A percentile compares a stretch with the other conserved stretches of the same genome.
Evolutionary conservation across 345 rosid genomes (phyloP).

Genomic region (Camelina hispida): DNA sequence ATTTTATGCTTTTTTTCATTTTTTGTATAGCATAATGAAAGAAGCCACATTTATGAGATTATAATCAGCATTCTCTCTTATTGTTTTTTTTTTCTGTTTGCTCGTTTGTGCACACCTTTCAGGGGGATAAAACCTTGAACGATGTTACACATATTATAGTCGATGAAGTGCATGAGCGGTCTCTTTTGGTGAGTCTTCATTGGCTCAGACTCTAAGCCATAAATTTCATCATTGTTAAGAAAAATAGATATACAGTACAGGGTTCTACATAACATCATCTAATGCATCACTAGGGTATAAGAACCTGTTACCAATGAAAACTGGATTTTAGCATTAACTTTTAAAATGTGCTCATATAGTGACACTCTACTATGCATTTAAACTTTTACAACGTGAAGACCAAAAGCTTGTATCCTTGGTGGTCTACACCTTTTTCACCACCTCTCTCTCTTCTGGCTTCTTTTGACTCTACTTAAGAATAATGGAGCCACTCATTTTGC

Average conservation of each 20-base stretch:
- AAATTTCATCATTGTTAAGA: slow-evolving; percentile 2
- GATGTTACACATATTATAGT: slow-evolving; percentile 84
- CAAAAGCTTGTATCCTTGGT: slow-evolving; percentile 27
- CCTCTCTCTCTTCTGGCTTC: slow-evolving; percentile 14
- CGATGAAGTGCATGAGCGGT: slow-evolving; percentile 97
- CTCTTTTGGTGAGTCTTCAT: slow-evolving; percentile 72
- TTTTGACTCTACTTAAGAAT: slow-evolving; percentile 9
- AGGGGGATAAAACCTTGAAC: slow-evolving; percentile 78
- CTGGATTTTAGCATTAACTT: background rate
- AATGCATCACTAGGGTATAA: background rate
- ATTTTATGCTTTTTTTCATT: background rate
- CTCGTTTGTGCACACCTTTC: slow-evolving; percentile 36
- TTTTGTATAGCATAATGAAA: slow-evolving; percentile 1
- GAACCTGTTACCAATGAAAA: slow-evolving; percentile 12
- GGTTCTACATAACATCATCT: slow-evolving; percentile 1
- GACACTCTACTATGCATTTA: background rate
- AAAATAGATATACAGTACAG: background rate
- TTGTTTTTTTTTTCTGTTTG: slow-evolving; percentile 10
- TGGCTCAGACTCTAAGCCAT: background rate
- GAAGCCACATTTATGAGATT: background rate
- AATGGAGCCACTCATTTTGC: slow-evolving; percentile 15
- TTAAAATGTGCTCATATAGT: slow-evolving; percentile 7
- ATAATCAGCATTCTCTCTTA: slow-evolving; percentile 15
- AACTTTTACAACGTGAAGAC: background rate
- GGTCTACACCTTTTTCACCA: background rate